phyloP scores from a whole-genome alignment of 306 rosid genomes.

The Gynostemma pentaphyllum region DNA sequence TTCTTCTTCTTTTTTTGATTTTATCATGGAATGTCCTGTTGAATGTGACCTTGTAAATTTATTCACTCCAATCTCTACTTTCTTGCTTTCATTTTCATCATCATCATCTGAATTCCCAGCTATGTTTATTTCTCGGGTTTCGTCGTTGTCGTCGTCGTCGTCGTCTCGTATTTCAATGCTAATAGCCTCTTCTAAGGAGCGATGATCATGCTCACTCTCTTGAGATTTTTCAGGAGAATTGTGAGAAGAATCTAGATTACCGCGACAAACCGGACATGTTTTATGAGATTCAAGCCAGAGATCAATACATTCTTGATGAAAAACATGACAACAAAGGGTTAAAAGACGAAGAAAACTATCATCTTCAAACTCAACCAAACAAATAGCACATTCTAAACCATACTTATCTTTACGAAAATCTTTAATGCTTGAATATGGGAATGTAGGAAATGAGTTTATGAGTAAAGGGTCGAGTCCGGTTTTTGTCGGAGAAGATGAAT shows the following conservation, averaged over 20 bases:
- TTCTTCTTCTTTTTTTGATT: constrained; percentile 19
- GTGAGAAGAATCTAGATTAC: constrained; percentile 27
- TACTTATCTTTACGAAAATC: constrained; percentile 30
- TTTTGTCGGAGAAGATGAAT: constrained; percentile 8
- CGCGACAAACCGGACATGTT: constrained; percentile 75
- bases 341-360: constrained; percentile 42
- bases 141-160: background rate
- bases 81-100: background rate
- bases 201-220: too few relatives aligned
- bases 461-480: constrained; percentile 41
- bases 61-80: background rate
- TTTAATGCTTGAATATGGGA: constrained; percentile 38
- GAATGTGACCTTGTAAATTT: constrained; percentile 45
- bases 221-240: background rate
- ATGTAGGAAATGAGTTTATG: constrained; percentile 43
- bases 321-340: constrained; percentile 54
- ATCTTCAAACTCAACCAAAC: constrained; percentile 53
- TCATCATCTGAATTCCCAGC: background rate
- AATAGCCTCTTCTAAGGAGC: constrained; percentile 5
- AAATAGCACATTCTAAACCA: constrained; percentile 51
- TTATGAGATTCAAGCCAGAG: constrained; percentile 62
- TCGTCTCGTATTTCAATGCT: constrained; percentile 28
- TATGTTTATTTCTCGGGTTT: background rate
- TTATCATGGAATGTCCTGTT: constrained; percentile 62
- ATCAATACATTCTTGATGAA: constrained; percentile 70